These are phyloP conservation scores for Phaseolus coccineus DNA, from an alignment of 331 rosid species.

Conservation along the genomic window DNA sequence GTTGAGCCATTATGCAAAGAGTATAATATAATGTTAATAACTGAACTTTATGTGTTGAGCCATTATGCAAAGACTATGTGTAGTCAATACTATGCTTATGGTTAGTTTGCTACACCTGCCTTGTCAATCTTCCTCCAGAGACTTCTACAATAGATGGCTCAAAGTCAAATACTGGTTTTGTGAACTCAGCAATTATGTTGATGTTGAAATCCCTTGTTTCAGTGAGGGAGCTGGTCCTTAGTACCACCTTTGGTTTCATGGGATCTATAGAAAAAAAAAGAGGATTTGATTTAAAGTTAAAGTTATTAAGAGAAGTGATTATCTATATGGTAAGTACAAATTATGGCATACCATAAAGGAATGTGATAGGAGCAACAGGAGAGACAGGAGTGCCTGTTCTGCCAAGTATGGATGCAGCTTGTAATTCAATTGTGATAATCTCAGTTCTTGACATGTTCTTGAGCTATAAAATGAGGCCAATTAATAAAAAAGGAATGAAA, in stretches of 20 bases:
- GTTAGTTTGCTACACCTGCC: constrained; percentile 60
- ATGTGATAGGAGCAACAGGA: constrained; percentile 58
- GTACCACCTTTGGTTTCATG: constrained; percentile 54
- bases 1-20: neutral
- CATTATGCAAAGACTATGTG: neutral
- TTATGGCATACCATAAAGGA: constrained; percentile 62
- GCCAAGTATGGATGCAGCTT: constrained; percentile 53
- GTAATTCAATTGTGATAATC: constrained; percentile 56
- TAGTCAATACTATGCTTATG: constrained; percentile 21
- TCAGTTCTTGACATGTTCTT: constrained; percentile 53
- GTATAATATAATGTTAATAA: neutral
- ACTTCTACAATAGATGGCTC: constrained; percentile 60
- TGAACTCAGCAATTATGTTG: constrained; percentile 66
- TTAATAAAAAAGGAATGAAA: neutral
- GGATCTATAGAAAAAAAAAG: constrained; percentile 48
- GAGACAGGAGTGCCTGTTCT: constrained; percentile 66
- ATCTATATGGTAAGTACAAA: neutral
- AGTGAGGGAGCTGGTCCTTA: constrained; percentile 61
- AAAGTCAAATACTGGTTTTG: constrained; percentile 78
- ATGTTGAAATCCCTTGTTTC: constrained; percentile 54
- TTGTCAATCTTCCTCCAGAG: constrained; percentile 64
- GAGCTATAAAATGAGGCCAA: constrained; percentile 52
- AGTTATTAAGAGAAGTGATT: constrained; percentile 8
- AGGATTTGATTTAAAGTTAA: constrained; percentile 32
- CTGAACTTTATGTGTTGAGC: neutral